Evolutionary conservation across 176 grass and related monocot species (phyloP).

Genomic region (Bolboschoenus planiculmis): DNA sequence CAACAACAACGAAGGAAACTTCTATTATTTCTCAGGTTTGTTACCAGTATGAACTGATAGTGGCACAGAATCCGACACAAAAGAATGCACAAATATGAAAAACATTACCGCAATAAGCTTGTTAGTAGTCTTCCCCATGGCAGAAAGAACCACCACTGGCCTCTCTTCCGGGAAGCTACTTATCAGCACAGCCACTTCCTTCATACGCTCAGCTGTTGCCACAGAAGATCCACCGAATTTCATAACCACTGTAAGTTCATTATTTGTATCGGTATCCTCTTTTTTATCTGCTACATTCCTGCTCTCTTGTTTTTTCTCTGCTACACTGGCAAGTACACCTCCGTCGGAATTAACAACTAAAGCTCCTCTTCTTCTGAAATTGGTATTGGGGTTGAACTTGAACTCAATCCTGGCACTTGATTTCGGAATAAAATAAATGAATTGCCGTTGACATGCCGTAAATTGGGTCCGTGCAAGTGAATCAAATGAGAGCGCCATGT

Average conservation of each 20-base stretch:
- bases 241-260: constrained; percentile 72
- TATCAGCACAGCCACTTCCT: constrained; percentile 69
- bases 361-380: neutral
- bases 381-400: neutral
- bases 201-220: constrained; percentile 62
- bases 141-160: constrained; percentile 83
- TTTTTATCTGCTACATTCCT: neutral
- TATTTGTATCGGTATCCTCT: neutral
- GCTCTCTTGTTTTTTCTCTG: neutral
- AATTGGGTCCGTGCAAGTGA: neutral
- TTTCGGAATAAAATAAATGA: neutral
- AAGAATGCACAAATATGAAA: neutral
- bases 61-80: neutral
- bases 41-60: neutral
- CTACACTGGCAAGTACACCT: neutral
- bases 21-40: neutral
- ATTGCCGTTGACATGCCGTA: neutral
- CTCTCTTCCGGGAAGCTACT: constrained; percentile 71
- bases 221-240: constrained; percentile 94
- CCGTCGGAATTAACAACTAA: constrained; percentile 2
- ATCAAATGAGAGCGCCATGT: neutral
- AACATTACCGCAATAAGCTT: constrained; percentile 46
- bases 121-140: constrained; percentile 96
- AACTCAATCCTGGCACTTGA: neutral
- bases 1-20: neutral